Evolutionary conservation across 1,284 basidiomycete genomes (phyloP), one percentile per base, ranked within the genome.

Genomic region (Trametes hirsuta): DNA sequence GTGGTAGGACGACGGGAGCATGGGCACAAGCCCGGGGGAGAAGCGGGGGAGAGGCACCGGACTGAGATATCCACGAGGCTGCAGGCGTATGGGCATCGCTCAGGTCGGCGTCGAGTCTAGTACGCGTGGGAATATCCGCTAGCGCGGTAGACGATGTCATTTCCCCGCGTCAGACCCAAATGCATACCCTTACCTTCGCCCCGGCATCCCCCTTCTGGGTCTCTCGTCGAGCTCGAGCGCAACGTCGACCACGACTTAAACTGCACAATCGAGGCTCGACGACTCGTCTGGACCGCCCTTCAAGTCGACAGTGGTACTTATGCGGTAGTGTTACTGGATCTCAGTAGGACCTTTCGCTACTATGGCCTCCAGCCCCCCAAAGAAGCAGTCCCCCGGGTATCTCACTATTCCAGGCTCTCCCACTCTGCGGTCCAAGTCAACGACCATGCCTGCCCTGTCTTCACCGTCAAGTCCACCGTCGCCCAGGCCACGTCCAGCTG

Each of bases 281-380:
- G 30, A 8, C 30, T 30, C 8, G 8, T 4, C 30, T 30, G 8
- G 30, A 2, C 2, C 30, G 30, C 30, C 30, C 30, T 8, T 30
- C 30, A 8, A 4, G 30, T 18, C 30, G 30, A 30, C 8, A 30
- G 8, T 6, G 3, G 35, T 15, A 39, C 21, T 18, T 22, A n/a
- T 34, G 21, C 6, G 21, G 24, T 40, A 37, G 22, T 22, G 47
- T 57, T 40, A 15, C 22, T 52, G 30, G 1, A 15, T 22, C 41
- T 40, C 14, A 18, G 46, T 41, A 41, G 55, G 22, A 25, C 42
- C 10, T 8, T 30, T 4, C n/a, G 37, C n/a, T 11, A 55, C 54
- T 51, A 64, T 61, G 59, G 55, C 59, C 25, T 59, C 63, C 39
- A 53, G 55, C 37, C 49, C 59, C 10, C 49, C 64, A 46, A 61